Evolutionary conservation across 257 asterid species (phyloP).

Genomic region (Gardenia jasminoides): DNA sequence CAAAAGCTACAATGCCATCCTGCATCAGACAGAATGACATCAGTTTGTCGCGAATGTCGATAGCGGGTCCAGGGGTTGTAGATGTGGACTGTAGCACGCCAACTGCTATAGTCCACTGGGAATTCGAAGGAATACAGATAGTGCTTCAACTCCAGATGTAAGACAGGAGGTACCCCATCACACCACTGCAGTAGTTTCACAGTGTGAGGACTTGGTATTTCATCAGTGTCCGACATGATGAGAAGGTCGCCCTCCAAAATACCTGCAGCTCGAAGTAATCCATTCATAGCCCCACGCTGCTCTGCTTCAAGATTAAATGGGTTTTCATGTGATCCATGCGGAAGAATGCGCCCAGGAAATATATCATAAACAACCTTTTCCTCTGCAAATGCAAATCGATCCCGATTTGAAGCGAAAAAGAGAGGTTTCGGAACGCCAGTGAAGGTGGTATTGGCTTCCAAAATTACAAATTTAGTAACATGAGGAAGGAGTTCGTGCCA

Average conservation of each 20-base stretch:
- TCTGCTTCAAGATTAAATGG: slow-evolving; percentile 72
- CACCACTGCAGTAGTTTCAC: slow-evolving; percentile 87
- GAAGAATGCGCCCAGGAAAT: slow-evolving; percentile 55
- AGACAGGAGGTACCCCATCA: slow-evolving; percentile 64
- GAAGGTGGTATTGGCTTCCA: slow-evolving; percentile 92
- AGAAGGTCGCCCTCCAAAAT: slow-evolving; percentile 68
- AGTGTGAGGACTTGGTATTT: slow-evolving; percentile 89
- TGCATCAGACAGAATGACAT: slow-evolving; percentile 69
- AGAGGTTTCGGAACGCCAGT: slow-evolving; percentile 84
- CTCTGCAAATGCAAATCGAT: slow-evolving; percentile 67
- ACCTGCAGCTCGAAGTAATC: slow-evolving; percentile 57
- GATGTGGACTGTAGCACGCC: slow-evolving; percentile 74
- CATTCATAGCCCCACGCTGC: slow-evolving; percentile 73
- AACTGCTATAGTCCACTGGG: slow-evolving; percentile 78
- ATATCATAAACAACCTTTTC: slow-evolving; percentile 53
- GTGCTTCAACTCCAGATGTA: slow-evolving; percentile 73
- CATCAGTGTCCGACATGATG: slow-evolving; percentile 85
- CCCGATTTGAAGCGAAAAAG: slow-evolving; percentile 50
- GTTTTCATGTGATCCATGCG: slow-evolving; percentile 43
- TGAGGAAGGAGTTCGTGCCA: slow-evolving; percentile 81
- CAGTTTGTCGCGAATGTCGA: slow-evolving; percentile 67
- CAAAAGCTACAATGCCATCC: slow-evolving; percentile 99
- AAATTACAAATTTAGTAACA: slow-evolving; percentile 67
- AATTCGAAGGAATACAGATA: slow-evolving; percentile 86
- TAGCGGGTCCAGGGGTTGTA: slow-evolving; percentile 58